Base-by-base conservation (phyloP, 164 flowering plant genomes). In the Vitis rotundifolia region DNA sequence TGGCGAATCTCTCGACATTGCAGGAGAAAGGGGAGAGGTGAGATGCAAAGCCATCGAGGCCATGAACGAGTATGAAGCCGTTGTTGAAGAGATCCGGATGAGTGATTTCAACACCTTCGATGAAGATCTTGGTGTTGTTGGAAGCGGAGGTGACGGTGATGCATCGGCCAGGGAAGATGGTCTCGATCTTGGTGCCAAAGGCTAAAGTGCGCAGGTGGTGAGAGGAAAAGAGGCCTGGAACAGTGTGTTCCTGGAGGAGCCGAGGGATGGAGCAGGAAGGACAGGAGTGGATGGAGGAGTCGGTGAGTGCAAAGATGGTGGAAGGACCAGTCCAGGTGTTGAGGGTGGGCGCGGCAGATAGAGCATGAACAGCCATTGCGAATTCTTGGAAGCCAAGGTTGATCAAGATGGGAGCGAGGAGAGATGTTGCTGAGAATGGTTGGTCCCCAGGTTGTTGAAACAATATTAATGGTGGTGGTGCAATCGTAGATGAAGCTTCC, bases 271-370 rank as follows among this genome's bases (percentile, higher is more conserved):
- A 81, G 87, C 91, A 90, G 26, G 86, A 69, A 49, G 68, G 15
- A 68, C 88, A 87, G 13, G 81, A 65, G 49, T 73, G 78, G 68
- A 88, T 67, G 29, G 91, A 86, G 53, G 86, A 57, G 69, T 85
- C 89, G 53, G 87, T 53, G 9, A 89, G 85, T 28, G 93, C 93
- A 73, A 87, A 88, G 71, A 88, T 22, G 53, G 94, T 88, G 67
- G 75, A 73, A 28, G 88, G 88, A 10, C 83, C 84, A 51, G 73
- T 61, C 83, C 85, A 87, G 60, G 78, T 56, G 37, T 49, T n/a
- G 48, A 29, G 15, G 68, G 51, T 3, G 52, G 68, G 68, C 26
- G 73, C 60, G 28, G 54, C 60, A 12, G 80, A 64, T 54, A 87
- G 83, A 2, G 88, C 74, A 0, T 77, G 82, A 16, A 79, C 80